Conservation (phyloP, 768 basidiomycete species). For the Leccinum subtestaceum region DNA sequence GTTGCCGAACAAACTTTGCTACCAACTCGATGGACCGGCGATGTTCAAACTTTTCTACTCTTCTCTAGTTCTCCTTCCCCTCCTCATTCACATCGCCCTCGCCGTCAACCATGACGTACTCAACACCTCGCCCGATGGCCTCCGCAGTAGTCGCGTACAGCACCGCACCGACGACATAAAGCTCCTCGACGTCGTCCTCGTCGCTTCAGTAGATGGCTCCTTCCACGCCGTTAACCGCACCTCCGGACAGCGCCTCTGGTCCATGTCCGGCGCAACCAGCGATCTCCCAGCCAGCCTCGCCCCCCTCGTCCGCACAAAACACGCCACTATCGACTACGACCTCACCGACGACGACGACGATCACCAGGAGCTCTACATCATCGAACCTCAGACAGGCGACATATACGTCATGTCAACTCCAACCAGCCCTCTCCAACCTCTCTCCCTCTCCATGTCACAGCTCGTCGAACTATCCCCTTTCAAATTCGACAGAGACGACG, state of each 20-base stretch:
- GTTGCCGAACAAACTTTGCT: slow-evolving; percentile 1
- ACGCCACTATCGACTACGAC: slow-evolving; percentile 57
- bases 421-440: slow-evolving; percentile 70
- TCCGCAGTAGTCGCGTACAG: slow-evolving; percentile 20
- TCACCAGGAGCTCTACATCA: slow-evolving; percentile 78
- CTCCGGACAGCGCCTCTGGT: slow-evolving; percentile 83
- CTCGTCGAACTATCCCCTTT: slow-evolving; percentile 87
- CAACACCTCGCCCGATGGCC: slow-evolving; percentile 18
- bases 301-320: slow-evolving; percentile 73
- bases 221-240: slow-evolving; percentile 92
- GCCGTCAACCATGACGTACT: slow-evolving; percentile 32
- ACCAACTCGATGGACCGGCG: slow-evolving; percentile 26
- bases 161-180: slow-evolving; percentile 41
- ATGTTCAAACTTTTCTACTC: slow-evolving; percentile 35
- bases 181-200: slow-evolving; percentile 79
- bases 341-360: slow-evolving; percentile 49
- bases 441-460: slow-evolving; percentile 90
- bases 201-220: slow-evolving; percentile 92
- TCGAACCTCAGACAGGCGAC: slow-evolving; percentile 92
- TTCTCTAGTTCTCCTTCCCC: slow-evolving; percentile 24
- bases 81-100: slow-evolving; percentile 32
- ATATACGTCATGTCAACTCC: slow-evolving; percentile 82
- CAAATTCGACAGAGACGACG: slow-evolving; percentile 58
- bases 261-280: slow-evolving; percentile 65
- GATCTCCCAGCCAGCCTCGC: slow-evolving; percentile 53